Evolutionary conservation across 257 asterid species (phyloP), one percentile per base, ranked within the genome.

Genomic region (Linderniella brevidens): DNA sequence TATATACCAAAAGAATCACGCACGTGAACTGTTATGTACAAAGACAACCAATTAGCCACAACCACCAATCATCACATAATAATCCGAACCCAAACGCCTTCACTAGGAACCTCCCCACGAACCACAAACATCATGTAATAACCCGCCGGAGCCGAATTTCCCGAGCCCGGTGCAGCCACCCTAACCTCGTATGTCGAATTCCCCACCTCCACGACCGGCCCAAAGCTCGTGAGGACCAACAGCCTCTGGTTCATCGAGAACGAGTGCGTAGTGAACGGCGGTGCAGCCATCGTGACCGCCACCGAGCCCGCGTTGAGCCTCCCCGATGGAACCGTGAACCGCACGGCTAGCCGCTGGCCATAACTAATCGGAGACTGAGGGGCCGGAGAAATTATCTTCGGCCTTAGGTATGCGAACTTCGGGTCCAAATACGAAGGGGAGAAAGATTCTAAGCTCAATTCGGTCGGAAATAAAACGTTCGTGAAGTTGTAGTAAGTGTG

Each of bases 221-320:
- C 67, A 17, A 2, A 11, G 12, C 40, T 47, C 25, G 50, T 38
- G 9, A 76, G 62, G 3, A 69, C 52, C 19, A 76, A 8, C 32
- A 76, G 48, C 44, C 85, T 69, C 43, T 72, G 85, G 37, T 59
- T 72, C 85, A 72, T 76, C 0, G 75, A 50, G 38, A 69, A 69
- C 1, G 85, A 66, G 45, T 76, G 80, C 8, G 85, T 76, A 0
- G 62, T 52, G 41, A 76, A 76, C 0, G 76, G 52, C 4, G 85
- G 85, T 5, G 71, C 58, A 8, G 69, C 48, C 80, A 72, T 56
- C 10, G 80, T 66, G 0, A 76, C 69, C 65, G 9, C 54, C 7
- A 76, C 35, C 14, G 57, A 52, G 9, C 25, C 18, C 0, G 1
- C 7, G 4, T 63, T 41, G 1, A 69, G 12, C 44, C 18, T 63